These are phyloP conservation scores for Venustampulla echinocandica DNA, from an alignment of 495 filamentous ascomycete genomes.

Conservation along the genomic window DNA sequence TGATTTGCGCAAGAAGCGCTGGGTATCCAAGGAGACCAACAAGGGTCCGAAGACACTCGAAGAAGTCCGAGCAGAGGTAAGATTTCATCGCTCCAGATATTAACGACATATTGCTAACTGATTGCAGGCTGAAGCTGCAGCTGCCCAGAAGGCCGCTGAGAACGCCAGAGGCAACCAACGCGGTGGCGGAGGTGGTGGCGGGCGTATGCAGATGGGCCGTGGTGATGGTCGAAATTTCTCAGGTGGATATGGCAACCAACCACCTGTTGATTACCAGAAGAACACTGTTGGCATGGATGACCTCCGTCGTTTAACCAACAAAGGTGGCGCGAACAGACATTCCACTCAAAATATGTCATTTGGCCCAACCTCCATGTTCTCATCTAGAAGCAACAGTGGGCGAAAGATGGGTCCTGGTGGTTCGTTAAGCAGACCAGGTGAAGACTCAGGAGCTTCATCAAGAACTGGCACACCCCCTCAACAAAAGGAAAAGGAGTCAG, in stretches of 20 bases:
- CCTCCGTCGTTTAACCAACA: conserved; percentile 62
- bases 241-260: conserved; percentile 50
- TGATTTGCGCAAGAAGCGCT: conserved; percentile 66
- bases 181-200: conserved; percentile 40
- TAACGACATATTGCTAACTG: conserved; percentile 11
- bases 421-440: conserved; percentile 58
- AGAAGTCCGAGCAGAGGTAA: conserved; percentile 78
- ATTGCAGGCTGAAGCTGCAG: conserved; percentile 51
- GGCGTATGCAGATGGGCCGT: conserved; percentile 64
- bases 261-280: conserved; percentile 54
- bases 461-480: conserved; percentile 80
- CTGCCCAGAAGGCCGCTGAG: conserved; percentile 59
- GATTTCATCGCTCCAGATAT: conserved; percentile 15
- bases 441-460: conserved; percentile 76
- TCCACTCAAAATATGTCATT: conserved; percentile 57
- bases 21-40: conserved; percentile 76
- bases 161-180: conserved; percentile 52
- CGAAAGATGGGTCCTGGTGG: conserved; percentile 68
- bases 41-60: conserved; percentile 96
- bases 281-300: conserved; percentile 87
- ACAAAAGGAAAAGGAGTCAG: conserved; percentile 57
- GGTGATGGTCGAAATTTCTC: conserved; percentile 81
- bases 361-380: conserved; percentile 73
- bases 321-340: conserved; percentile 39
- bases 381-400: conserved; percentile 70